Base-by-base conservation (phyloP, 2,329 filamentous ascomycete genomes). In the Teratosphaeria pseudoeucalypti region DNA sequence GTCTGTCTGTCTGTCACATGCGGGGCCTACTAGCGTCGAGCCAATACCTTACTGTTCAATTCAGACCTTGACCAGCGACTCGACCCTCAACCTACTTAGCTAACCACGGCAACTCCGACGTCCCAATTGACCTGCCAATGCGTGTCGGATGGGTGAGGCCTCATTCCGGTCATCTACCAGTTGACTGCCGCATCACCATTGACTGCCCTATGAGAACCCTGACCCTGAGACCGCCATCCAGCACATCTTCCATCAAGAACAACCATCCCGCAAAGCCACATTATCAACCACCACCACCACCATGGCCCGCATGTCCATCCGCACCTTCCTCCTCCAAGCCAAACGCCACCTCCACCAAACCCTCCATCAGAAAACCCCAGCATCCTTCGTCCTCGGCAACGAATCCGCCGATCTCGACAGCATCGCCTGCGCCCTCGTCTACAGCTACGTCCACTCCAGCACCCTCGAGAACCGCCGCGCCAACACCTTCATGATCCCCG, bases 371-470 rank as follows among this genome's bases (percentile, higher is more conserved):
- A 71, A 71, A 52, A 70, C 74, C 29, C 74, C 74, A 29, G 68
- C 80, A 34, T 78, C 77, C 3, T 72, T 82, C 61, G 79, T 81
- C 16, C 76, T 81, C 63, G 79, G 79, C 63, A 82, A 82, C 65
- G 79, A 81, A 68, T 81, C 78, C 57, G 79, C 79, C 88, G 89
- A 94, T 66, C 85, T 94, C 58, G 89, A 94, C 75, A 92, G 89
- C 1, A 81, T 94, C 65, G 89, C 87, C 72, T 87, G 84, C 32
- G 83, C 89, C 29, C 75, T 94, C 19, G 74, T 92, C 29, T 84
- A 87, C 61, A 87, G 89, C 59, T 94, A 92, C 73, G 77, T 92
- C 43, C 83, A 84, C 63, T 87, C 84, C 37, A 81, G 85, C 68
- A 71, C 79, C 4, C 75, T 81, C 3, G 78, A 75, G 54, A 67